Evolutionary conservation across 2,329 filamentous ascomycete species (phyloP).

Genomic region (Curvularia sp.): DNA sequence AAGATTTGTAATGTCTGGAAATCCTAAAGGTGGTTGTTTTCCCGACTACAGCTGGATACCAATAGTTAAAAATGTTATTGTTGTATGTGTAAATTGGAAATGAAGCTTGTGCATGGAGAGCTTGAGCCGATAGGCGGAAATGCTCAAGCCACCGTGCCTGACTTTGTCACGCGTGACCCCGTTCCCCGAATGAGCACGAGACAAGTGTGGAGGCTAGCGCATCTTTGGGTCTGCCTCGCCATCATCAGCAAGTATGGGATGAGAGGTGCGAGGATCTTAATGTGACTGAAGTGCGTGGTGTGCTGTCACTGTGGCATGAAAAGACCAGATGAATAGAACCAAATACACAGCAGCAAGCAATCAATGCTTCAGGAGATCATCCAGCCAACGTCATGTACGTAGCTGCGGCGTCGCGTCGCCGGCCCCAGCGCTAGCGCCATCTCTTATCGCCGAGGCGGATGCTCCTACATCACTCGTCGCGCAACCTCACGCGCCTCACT

Average conservation of each 20-base stretch:
- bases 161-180: conserved; percentile 15
- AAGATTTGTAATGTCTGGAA: not conserved
- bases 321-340: not conserved
- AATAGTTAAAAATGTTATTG: not conserved
- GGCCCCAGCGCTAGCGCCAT: conserved; percentile 14
- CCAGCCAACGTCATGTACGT: not conserved
- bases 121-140: conserved; percentile 4
- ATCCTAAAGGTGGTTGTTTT: not conserved
- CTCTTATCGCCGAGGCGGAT: conserved; percentile 35
- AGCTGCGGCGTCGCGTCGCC: not conserved
- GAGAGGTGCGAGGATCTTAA: too few species aligned
- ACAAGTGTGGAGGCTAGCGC: conserved; percentile 6
- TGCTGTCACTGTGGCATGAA: not conserved
- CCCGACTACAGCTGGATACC: not conserved
- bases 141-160: conserved; percentile 7
- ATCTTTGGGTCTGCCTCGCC: not conserved
- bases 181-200: conserved; percentile 16
- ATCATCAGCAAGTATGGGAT: not conserved
- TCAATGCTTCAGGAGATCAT: not conserved
- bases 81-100: conserved; percentile 1
- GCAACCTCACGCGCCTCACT: conserved; percentile 42
- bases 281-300: not conserved
- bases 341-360: not conserved
- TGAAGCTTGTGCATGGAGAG: not conserved
- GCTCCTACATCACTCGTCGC: conserved; percentile 25